Conservation (phyloP, 306 rosid species). For the Cucurbita maxima region DNA sequence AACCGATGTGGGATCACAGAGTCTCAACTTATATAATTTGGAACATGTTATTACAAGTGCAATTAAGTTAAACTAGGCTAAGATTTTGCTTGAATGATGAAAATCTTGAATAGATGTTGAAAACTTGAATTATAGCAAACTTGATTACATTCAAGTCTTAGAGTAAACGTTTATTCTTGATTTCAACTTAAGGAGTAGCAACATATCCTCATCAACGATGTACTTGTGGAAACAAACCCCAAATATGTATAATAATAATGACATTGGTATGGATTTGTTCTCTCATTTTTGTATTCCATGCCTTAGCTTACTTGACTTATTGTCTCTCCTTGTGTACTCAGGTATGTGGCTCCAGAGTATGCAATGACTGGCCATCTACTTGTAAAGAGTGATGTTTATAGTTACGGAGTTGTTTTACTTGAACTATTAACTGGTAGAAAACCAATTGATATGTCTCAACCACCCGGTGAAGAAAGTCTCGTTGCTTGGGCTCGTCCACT, state of each 20-base stretch:
- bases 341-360: conserved; percentile 88
- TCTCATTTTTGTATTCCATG: background rate
- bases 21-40: background rate
- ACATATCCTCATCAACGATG: background rate
- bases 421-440: conserved; percentile 76
- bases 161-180: background rate
- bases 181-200: background rate
- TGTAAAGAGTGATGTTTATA: conserved; percentile 82
- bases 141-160: background rate
- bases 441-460: conserved; percentile 86
- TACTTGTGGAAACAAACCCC: too few species aligned
- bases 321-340: conserved; percentile 11
- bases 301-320: background rate
- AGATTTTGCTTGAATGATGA: background rate
- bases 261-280: background rate
- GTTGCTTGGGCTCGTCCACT: conserved; percentile 76
- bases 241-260: background rate
- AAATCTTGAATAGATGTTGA: background rate
- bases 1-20: too few species aligned
- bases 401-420: conserved; percentile 88
- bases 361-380: conserved; percentile 96
- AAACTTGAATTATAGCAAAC: background rate
- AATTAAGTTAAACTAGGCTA: background rate
- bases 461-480: conserved; percentile 76
- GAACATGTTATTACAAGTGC: background rate